Base-by-base conservation (phyloP, 768 basidiomycete species). In the Nidularia pulvinata region DNA sequence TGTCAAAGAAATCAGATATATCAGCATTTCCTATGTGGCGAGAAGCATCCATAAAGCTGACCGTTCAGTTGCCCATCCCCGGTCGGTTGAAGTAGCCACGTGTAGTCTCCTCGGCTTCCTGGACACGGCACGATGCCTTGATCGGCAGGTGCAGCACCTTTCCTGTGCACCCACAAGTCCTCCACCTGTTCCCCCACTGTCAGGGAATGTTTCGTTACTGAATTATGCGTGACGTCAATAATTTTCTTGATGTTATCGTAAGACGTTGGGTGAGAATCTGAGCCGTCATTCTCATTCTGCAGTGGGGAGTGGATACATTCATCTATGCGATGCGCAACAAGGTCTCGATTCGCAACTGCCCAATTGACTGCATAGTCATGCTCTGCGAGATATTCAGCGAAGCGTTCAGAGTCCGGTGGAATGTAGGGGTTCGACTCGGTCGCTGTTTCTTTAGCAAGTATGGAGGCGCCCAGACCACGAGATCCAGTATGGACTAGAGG, bases 171-270 rank as follows among this genome's bases (percentile, higher is more conserved):
- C 70, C 71, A 74, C 39, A 70, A 53, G n/a, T 67, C 57, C 16
- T 46, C 46, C 1, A 46, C 57, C 39, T 59, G 59, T 11, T 48
- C 63, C 4, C 57, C 58, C 9, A 65, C 50, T 13, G 47, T 44
- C 19, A 65, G 43, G 5, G 59, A 14, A 43, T 68, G 62, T 42
- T 55, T 55, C 1, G 65, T 66, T 13, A 72, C 71, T 14, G 69
- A 75, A 55, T 74, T 76, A 57, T 74, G 72, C 1, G 69, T 71
- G 14, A 74, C 66, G 47, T 74, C 72, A 16, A 72, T 46, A 19
- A 73, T 63, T 7, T 35, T 33, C 10, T 22, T 13, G 13, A 42
- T 37, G 50, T 58, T 48, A 47, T 50, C 49, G 11, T 25, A 34
- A 35, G 43, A 45, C 9, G 22, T 33, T 36, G 46, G 30, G n/a